phyloP scores from a whole-genome alignment of 371 early-diverging fungal species.

The Circinella minor region DNA sequence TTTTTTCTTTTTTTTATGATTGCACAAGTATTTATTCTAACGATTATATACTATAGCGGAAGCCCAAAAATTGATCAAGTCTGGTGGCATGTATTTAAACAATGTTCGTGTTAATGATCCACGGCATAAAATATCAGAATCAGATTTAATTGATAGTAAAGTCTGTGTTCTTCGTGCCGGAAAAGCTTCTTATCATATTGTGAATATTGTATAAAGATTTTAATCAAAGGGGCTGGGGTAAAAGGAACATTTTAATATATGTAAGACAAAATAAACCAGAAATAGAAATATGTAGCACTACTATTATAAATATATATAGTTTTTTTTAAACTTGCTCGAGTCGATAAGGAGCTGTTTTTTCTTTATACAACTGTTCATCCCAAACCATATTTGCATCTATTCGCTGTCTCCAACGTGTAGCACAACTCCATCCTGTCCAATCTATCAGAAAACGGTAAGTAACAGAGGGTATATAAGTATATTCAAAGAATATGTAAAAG shows the following conservation, averaged over 20 bases:
- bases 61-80: constrained; percentile 72
- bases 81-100: constrained; percentile 82
- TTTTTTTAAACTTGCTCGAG: background rate
- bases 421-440: constrained; percentile 48
- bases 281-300: background rate
- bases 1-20: background rate
- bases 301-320: background rate
- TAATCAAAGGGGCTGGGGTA: no score
- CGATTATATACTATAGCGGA: constrained; percentile 55
- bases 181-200: constrained; percentile 64
- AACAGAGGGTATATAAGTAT: no score
- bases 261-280: no score
- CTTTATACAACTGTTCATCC: constrained; percentile 31
- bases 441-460: constrained; percentile 18
- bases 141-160: constrained; percentile 61
- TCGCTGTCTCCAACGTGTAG: constrained; percentile 28
- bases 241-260: background rate
- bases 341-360: constrained; percentile 36
- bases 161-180: constrained; percentile 64
- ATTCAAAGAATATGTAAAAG: no score
- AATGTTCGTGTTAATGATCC: constrained; percentile 57
- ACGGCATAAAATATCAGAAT: constrained; percentile 37
- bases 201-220: constrained; percentile 31
- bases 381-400: constrained; percentile 32
- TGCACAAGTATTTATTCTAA: background rate